phyloP scores from a whole-genome alignment of 2,329 filamentous ascomycete species.

The Mycosphaerella arachidis region DNA sequence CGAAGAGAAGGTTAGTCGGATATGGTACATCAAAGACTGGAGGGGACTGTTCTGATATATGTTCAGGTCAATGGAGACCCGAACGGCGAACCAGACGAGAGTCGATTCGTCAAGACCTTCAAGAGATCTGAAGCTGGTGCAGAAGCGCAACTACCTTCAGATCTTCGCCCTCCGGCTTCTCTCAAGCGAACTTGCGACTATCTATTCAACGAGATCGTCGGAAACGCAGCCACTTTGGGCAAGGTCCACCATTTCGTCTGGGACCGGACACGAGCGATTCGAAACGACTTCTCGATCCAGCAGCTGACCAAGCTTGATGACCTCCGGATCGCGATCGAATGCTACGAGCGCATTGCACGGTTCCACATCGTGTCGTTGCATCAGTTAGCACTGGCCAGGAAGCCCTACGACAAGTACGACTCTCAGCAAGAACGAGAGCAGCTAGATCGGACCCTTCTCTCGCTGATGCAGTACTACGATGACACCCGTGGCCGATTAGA shows the following conservation, averaged over 20 bases:
- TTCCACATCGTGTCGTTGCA: constrained; percentile 61
- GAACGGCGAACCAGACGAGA: constrained; percentile 38
- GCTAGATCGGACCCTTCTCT: constrained; percentile 58
- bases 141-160: constrained; percentile 60
- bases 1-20: constrained; percentile 52
- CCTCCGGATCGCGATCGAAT: constrained; percentile 54
- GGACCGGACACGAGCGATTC: constrained; percentile 61
- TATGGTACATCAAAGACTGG: constrained; percentile 3
- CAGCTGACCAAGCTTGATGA: constrained; percentile 54
- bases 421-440: constrained; percentile 60
- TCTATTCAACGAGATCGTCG: constrained; percentile 46
- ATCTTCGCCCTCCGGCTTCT: constrained; percentile 54
- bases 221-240: constrained; percentile 46
- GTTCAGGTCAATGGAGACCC: constrained; percentile 28
- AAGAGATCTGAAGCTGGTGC: constrained; percentile 59
- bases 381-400: constrained; percentile 50
- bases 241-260: constrained; percentile 60
- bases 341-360: constrained; percentile 59
- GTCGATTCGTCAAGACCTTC: constrained; percentile 61
- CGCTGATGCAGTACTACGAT: constrained; percentile 58
- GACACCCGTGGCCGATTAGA: constrained; percentile 47
- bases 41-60: constrained; percentile 25
- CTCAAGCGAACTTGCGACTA: constrained; percentile 44
- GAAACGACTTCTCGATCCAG: constrained; percentile 63
- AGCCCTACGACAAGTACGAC: constrained; percentile 49